Base-by-base conservation (phyloP, 305 asterid genomes). In the Ajuga reptans region DNA sequence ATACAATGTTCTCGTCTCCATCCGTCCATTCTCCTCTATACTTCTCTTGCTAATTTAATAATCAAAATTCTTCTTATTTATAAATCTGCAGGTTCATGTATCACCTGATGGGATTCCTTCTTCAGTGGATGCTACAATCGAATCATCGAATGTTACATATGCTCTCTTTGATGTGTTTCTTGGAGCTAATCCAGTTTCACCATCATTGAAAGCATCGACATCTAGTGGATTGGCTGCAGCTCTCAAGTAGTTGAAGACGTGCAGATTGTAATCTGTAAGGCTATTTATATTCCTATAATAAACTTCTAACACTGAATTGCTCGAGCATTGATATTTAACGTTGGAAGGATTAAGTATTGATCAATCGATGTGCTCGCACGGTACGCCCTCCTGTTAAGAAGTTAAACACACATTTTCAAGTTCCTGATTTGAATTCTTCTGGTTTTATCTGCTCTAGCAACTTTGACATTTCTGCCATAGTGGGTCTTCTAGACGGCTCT, bases 91-190 rank as follows among this genome's bases (percentile, higher is more conserved):
- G 98, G 87, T 92, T 59, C 79, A 77, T 51, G 82, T 88, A 65
- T 82, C 96, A 58, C 81, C 91, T 60, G 86, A 88, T 36, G 90
- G 83, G 51, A 56, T 47, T 69, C 92, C 97, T 78, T 79, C 93
- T 62, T 54, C 75, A 0, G 71, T 86, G 66, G 98, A 90, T 50
- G 96, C 95, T 63, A 81, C 87, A 54, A 83, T 90, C 46, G 88
- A 85, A 75, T 90, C 97, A 56, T 24, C 80, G 45, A 86, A 86
- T 37, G 95, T 88, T 50, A 74, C 89, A 5, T 83, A 83, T 37
- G 90, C 97, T 66, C 86, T 92, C 57, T 90, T 88, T 46, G 87
- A 92, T 49, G 90, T 92, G 69, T 90, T 90, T 87, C 86, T 88
- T 62, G 98, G 96, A 79, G 78, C 80, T 60, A 80, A 75, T 55